These are phyloP conservation scores for Cucurbita ficifolia DNA, from an alignment of 306 rosid species.

Conservation along the genomic window DNA sequence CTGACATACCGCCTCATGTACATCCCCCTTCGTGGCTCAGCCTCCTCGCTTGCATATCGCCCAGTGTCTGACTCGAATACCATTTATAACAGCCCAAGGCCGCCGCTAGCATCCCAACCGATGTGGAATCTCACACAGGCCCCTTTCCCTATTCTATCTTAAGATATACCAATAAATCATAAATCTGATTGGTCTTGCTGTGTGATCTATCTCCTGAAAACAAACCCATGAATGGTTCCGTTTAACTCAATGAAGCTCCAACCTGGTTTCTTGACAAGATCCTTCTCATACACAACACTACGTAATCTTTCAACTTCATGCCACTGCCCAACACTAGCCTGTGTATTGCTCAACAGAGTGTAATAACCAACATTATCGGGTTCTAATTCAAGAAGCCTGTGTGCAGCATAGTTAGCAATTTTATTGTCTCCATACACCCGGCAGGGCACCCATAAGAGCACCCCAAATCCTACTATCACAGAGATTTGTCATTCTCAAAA, in stretches of 20 bases:
- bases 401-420: neutral
- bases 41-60: no score
- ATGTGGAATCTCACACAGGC: no score
- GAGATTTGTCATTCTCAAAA: neutral
- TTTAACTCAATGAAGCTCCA: neutral
- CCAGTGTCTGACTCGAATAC: no score
- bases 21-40: no score
- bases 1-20: no score
- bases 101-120: no score
- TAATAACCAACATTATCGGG: neutral
- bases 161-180: neutral
- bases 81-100: no score
- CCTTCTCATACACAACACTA: neutral
- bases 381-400: neutral
- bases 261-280: neutral
- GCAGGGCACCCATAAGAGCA: neutral
- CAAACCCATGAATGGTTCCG: neutral
- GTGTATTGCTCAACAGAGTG: neutral
- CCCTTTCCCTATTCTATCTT: neutral
- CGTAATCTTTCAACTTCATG: neutral
- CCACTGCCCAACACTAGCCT: neutral
- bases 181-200: neutral
- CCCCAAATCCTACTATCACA: neutral
- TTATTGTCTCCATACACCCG: neutral
- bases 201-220: neutral